These are phyloP conservation scores for Gillenia trifoliata DNA, from an alignment of 306 rosid species.

Conservation along the genomic window DNA sequence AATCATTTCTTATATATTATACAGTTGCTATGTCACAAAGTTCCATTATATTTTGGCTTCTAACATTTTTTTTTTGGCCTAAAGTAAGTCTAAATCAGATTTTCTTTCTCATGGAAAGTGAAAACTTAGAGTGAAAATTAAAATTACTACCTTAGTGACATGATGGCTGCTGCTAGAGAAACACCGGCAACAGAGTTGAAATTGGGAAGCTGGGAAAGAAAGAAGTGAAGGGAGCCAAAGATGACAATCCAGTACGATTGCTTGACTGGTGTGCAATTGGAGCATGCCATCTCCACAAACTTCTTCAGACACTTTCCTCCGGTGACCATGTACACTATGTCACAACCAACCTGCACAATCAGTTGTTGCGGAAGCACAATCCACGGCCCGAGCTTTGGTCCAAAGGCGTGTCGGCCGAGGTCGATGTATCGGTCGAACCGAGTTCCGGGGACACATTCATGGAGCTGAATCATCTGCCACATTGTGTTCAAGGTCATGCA, in stretches of 20 bases:
- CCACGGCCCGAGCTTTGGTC: constrained; percentile 82
- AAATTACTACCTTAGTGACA: constrained; percentile 67
- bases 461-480: constrained; percentile 98
- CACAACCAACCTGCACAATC: constrained; percentile 89
- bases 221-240: constrained; percentile 76
- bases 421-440: constrained; percentile 81
- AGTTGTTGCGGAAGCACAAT: constrained; percentile 86
- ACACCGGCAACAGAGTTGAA: constrained; percentile 90
- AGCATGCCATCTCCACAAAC: constrained; percentile 85
- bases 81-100: not conserved
- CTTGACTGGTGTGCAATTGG: constrained; percentile 58
- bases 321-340: constrained; percentile 86
- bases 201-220: constrained; percentile 93
- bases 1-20: no score
- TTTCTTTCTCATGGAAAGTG: not conserved
- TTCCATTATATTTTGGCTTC: no score
- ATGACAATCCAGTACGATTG: constrained; percentile 87
- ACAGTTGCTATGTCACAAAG: no score
- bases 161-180: constrained; percentile 89
- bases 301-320: constrained; percentile 88
- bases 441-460: constrained; percentile 86
- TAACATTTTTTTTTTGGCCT: not conserved
- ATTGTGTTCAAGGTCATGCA: constrained; percentile 76
- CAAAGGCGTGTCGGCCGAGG: constrained; percentile 85
- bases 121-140: not conserved